Percentiles rank a stretch among this genome's conserved stretches.
These are phyloP conservation scores for Cerioporus squamosus DNA, from an alignment of 1,284 basidiomycete species.

Conservation along the genomic window DNA sequence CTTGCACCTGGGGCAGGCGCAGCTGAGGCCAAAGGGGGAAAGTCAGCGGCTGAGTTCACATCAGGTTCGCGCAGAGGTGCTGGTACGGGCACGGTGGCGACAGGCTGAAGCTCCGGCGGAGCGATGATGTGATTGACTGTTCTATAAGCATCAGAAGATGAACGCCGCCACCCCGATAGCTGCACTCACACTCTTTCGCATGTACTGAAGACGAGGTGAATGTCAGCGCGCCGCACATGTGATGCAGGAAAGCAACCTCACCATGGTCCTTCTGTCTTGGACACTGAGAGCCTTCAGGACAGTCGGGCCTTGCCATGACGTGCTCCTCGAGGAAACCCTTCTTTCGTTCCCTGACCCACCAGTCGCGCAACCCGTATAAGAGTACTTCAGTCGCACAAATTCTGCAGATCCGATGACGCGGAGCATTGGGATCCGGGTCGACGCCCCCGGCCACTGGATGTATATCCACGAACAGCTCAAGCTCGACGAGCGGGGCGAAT, in stretches of 20 bases:
- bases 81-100: background rate
- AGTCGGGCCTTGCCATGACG: conserved; percentile 62
- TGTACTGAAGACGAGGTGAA: conserved; percentile 47
- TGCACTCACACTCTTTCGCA: conserved; percentile 68
- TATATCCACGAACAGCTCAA: conserved; percentile 69
- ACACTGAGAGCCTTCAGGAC: conserved; percentile 61
- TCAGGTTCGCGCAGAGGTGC: conserved; percentile 7
- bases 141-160: too few species aligned
- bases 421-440: conserved; percentile 58
- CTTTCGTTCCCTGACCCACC: conserved; percentile 78
- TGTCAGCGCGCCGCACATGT: background rate
- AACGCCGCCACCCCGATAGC: background rate
- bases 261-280: conserved; percentile 63
- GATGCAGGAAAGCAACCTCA: conserved; percentile 36
- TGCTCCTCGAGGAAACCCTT: conserved; percentile 62
- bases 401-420: conserved; percentile 64
- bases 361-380: conserved; percentile 72
- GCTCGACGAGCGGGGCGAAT: conserved; percentile 68
- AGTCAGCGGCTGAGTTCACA: conserved; percentile 6
- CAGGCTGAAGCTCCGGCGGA: conserved; percentile 20
- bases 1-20: background rate
- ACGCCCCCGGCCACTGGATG: conserved; percentile 55
- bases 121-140: conserved; percentile 55
- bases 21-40: conserved; percentile 5
- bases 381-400: conserved; percentile 74